Percentiles rank a stretch among this genome's conserved stretches.
Evolutionary conservation across 140 eudicot species (phyloP).

Genomic region (Flaveria floridana): DNA sequence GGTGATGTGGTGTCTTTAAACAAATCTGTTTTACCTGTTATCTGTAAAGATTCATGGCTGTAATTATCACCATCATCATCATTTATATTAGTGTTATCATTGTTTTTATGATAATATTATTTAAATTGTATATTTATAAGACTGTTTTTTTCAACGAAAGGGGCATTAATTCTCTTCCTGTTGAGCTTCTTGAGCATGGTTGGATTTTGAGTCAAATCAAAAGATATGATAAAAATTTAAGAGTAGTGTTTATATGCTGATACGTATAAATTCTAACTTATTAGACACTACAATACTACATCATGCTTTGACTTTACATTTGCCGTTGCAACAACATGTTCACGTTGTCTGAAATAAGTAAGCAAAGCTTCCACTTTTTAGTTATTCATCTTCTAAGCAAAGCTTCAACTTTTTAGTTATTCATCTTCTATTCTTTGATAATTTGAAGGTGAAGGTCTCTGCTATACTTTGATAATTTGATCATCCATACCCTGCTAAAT

Average conservation of each 20-base stretch:
- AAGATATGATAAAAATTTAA: neutral
- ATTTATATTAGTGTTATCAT: neutral
- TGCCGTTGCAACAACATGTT: constrained; percentile 12
- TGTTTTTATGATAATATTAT: neutral
- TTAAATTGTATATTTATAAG: neutral
- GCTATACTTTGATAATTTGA: neutral
- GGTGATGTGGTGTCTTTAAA: constrained; percentile 8
- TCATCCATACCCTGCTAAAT: neutral
- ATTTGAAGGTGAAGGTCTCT: neutral
- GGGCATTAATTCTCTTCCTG: neutral
- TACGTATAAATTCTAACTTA: constrained; percentile 2
- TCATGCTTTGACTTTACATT: neutral
- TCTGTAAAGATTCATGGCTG: neutral
- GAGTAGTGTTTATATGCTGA: constrained; percentile 11
- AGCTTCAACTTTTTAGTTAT: neutral
- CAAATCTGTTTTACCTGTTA: neutral
- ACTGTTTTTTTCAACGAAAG: neutral
- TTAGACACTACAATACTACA: neutral
- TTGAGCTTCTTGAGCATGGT: neutral
- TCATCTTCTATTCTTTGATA: neutral
- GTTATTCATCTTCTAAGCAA: neutral
- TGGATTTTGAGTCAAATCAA: neutral
- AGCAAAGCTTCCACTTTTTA: neutral
- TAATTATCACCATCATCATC: constrained; percentile 2
- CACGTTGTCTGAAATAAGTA: neutral